Evolutionary conservation across 768 basidiomycete species (phyloP), one percentile per base, ranked within the genome.

Genomic region (Agaricus sinodeliciosus): DNA sequence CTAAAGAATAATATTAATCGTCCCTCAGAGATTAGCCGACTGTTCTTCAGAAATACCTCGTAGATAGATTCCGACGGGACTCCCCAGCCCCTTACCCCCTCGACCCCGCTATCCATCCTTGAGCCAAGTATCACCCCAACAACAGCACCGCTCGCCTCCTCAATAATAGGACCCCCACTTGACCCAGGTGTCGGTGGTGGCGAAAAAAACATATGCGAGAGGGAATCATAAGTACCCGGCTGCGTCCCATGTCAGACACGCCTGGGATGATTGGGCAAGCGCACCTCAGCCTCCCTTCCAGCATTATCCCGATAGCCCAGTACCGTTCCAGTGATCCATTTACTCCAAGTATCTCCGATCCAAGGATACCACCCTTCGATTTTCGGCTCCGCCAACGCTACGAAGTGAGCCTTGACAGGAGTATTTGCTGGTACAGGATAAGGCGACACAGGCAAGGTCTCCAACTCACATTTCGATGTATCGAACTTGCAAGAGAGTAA

Each of bases 181-280:
- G 84, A 84, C 6, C 85, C 85, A 1, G 76, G 71, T 0, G 79
- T 78, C 11, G 85, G 85, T 7, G 77, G 60, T 2, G 77, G 75
- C 34, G 68, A 65, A 62, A 84, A 77, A 42, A 79, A 61, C 57
- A 87, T 62, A 58, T 82, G 77, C 1, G 77, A 74, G 9, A 87
- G 72, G 4, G 77, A 67, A 58, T 85, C 83, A 61, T 85, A 81
- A n/a, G 84, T 84, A 13, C 85, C 86, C 3, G 82, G 79, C 80
- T 83, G 59, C 22, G 43, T 8, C 22, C 45, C 22, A 31, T 26
- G 15, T 55, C 3, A 58, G 22, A 15, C 15, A 44, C 45, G 45
- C 41, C 22, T 9, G 19, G 43, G 19, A 6, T 12, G 25, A 42
- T 53, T 22, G 25, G 11, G 13, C 4, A 8, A 31, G 65, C 72